Conservation (phyloP, 441 rosid genomes). For the Manihot esculenta region DNA sequence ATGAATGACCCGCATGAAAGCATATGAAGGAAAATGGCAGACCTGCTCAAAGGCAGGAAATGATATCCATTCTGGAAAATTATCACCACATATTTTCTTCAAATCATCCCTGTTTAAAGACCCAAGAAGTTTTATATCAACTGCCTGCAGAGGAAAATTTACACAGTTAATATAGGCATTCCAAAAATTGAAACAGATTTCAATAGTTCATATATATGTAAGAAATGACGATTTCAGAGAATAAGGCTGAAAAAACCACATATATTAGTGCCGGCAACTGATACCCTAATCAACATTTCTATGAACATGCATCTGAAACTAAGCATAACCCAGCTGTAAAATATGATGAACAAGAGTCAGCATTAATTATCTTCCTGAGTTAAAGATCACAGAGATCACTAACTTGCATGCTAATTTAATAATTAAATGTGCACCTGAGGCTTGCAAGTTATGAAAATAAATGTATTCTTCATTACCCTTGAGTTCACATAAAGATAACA, state of each 20-base stretch:
- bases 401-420: background rate
- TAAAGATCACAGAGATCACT: constrained; percentile 1
- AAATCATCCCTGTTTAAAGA: constrained; percentile 86
- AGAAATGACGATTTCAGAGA: background rate
- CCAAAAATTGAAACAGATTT: background rate
- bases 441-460: background rate
- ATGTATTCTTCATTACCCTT: too few relatives aligned
- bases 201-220: background rate
- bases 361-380: background rate
- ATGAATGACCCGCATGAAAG: background rate
- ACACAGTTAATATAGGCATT: background rate
- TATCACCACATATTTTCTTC: constrained; percentile 93
- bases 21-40: background rate
- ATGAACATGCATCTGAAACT: too few relatives aligned
- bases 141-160: constrained; percentile 58
- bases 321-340: background rate
- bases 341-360: background rate
- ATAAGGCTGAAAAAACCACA: background rate
- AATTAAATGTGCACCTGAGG: background rate
- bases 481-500: background rate
- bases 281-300: too few relatives aligned
- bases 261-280: too few relatives aligned
- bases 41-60: constrained; percentile 98
- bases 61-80: constrained; percentile 95
- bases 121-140: constrained; percentile 84